Conservation (phyloP, 768 basidiomycete species). For the Coprinellus micaceus region DNA sequence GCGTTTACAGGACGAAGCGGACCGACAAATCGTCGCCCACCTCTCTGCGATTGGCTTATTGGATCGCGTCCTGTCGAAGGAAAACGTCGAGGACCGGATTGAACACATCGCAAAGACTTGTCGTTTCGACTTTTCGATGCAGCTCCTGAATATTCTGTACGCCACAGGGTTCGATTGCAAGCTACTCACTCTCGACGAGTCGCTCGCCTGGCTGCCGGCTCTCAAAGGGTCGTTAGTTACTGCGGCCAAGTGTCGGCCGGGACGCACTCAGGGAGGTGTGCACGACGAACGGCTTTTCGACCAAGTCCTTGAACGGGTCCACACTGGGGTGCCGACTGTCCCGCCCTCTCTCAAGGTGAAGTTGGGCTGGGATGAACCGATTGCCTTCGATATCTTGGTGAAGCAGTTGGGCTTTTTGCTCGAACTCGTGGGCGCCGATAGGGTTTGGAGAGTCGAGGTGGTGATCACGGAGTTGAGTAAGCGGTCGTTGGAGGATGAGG, state of each 20-base stretch:
- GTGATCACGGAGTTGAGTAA: slow-evolving; percentile 30
- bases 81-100: slow-evolving; percentile 35
- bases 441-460: slow-evolving; percentile 10
- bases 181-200: not conserved
- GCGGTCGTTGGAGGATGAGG: slow-evolving; percentile 16
- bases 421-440: not conserved
- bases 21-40: slow-evolving; percentile 12
- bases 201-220: slow-evolving; percentile 38
- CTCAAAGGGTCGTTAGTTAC: slow-evolving; percentile 24
- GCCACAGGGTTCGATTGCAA: slow-evolving; percentile 16
- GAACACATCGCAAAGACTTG: slow-evolving; percentile 24
- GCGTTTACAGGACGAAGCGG: not conserved
- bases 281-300: slow-evolving; percentile 32
- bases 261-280: slow-evolving; percentile 18
- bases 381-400: slow-evolving; percentile 27
- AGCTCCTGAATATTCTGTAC: slow-evolving; percentile 13
- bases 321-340: slow-evolving; percentile 16
- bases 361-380: slow-evolving; percentile 38
- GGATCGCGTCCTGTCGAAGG: slow-evolving; percentile 23
- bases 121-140: slow-evolving; percentile 2
- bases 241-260: slow-evolving; percentile 22
- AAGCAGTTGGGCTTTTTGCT: slow-evolving; percentile 30
- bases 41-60: slow-evolving; percentile 27
- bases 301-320: slow-evolving; percentile 33
- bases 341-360: slow-evolving; percentile 25